Base-by-base conservation (phyloP, 768 basidiomycete genomes). In the Termitomyces sp. region DNA sequence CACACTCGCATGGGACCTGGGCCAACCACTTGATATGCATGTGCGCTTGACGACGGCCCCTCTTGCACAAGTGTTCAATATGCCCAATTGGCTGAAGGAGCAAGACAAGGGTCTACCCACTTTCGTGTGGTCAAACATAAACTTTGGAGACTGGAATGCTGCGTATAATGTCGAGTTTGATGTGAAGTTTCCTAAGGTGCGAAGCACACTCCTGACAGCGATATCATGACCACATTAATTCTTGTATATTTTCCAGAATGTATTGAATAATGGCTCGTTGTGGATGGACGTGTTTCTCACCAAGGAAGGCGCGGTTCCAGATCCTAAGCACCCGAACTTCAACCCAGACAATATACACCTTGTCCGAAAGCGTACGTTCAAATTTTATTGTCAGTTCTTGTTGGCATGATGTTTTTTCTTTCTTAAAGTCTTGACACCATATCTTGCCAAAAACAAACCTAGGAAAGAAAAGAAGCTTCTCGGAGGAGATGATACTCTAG, bases 341-440 rank as follows among this genome's bases (percentile, higher is more conserved):
- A 73, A 82, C 55, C 75, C 78, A 6, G 67, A 72, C 11, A 75
- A 82, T 52, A 78, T 94, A 5, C 85, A 90, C 61, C 85, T 91
- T 66, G 70, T 86, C 57, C 79, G 89, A 54, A 92, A 92, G 73
- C 74, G 92, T 93, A 62, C 36, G 87, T 75, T 36, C 41, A 56
- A 36, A 40, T 62, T 55, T 20, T 6, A 36, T 20, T 28, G 36
- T 35, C 36, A 52, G 49, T 59, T 49, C 38, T 43, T 8, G 32
- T 28, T 55, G 38, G 43, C 1, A 16, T 35, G 9, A 24, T 35
- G 49, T 50, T 61, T 30, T 18, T 43, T 35, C 13, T 3, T 6
- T 56, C n/a, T n/a, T n/a, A n/a, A n/a, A 97, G 95, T 88, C 30
- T 74, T 99, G 61, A 96, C 92, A 2, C 85, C 90, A n/a, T 95